Conservation (phyloP, 2,329 filamentous ascomycete species). For the Pyrenophora graminea region DNA sequence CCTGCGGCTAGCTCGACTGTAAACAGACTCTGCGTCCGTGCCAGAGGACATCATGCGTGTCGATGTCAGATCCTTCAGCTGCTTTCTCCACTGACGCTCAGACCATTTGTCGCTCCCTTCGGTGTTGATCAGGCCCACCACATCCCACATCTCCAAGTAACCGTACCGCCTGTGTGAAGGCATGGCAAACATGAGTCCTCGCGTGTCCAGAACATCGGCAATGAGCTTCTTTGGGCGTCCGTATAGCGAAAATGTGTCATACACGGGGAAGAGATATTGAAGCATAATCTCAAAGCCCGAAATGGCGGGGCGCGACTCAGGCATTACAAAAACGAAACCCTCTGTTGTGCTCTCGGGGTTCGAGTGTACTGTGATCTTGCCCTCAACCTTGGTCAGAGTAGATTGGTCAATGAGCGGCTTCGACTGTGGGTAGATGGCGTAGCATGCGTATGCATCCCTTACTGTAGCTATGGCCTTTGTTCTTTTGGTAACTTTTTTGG, state of each 20-base stretch:
- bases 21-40: conserved; percentile 44
- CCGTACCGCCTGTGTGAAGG: conserved; percentile 85
- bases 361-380: conserved; percentile 83
- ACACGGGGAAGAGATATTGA: conserved; percentile 88
- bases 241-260: conserved; percentile 89
- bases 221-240: conserved; percentile 85
- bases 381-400: conserved; percentile 91
- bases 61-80: conserved; percentile 85
- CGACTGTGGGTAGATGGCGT: conserved; percentile 93
- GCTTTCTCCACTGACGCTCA: conserved; percentile 86
- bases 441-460: conserved; percentile 86
- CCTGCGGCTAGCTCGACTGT: conserved; percentile 46
- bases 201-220: conserved; percentile 81
- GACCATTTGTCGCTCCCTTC: conserved; percentile 77
- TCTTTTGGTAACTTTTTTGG: conserved; percentile 89
- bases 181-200: conserved; percentile 98
- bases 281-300: conserved; percentile 95
- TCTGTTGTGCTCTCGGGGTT: conserved; percentile 77
- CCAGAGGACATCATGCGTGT: conserved; percentile 66
- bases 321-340: conserved; percentile 98
- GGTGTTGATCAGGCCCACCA: conserved; percentile 76
- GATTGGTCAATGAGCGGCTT: conserved; percentile 94
- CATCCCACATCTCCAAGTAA: conserved; percentile 87
- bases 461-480: conserved; percentile 87
- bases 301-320: conserved; percentile 88